Percentiles rank a stretch among this genome's conserved stretches.
Evolutionary conservation across 495 filamentous ascomycete species (phyloP).

Genomic region (Friedmanniomyces simplex): DNA sequence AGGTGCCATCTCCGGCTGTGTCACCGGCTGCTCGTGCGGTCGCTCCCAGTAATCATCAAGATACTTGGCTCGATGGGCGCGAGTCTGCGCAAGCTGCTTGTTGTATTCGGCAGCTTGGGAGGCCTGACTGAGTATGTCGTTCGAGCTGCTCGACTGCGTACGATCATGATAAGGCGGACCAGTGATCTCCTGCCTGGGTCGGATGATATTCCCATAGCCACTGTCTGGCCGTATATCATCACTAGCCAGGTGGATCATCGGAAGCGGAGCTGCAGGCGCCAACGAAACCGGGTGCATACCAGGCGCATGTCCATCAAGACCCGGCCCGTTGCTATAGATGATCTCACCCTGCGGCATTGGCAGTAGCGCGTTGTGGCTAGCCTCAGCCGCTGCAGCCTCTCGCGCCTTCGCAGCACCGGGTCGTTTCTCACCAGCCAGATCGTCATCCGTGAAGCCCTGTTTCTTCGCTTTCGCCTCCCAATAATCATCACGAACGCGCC

Average conservation of each 20-base stretch:
- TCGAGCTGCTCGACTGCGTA: conserved; percentile 61
- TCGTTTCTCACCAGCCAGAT: conserved; percentile 91
- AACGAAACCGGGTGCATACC: conserved; percentile 40
- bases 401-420: conserved; percentile 83
- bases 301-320: conserved; percentile 44
- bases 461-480: conserved; percentile 96
- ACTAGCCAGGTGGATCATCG: conserved; percentile 74
- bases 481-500: conserved; percentile 92
- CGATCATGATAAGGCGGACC: conserved; percentile 85
- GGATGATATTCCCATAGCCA: conserved; percentile 74
- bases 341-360: conserved; percentile 55
- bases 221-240: conserved; percentile 61
- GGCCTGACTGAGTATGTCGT: conserved; percentile 82
- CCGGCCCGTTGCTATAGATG: conserved; percentile 63
- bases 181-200: conserved; percentile 79
- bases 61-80: conserved; percentile 62
- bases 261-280: conserved; percentile 48
- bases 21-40: conserved; percentile 55
- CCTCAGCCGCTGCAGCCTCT: conserved; percentile 60
- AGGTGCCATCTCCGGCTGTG: conserved; percentile 33
- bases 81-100: conserved; percentile 63
- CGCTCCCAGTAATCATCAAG: conserved; percentile 67
- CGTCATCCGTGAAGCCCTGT: conserved; percentile 96
- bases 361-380: conserved; percentile 40
- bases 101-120: conserved; percentile 85